phyloP scores from a whole-genome alignment of 106 monocot species.

The Ottelia alismoides region DNA sequence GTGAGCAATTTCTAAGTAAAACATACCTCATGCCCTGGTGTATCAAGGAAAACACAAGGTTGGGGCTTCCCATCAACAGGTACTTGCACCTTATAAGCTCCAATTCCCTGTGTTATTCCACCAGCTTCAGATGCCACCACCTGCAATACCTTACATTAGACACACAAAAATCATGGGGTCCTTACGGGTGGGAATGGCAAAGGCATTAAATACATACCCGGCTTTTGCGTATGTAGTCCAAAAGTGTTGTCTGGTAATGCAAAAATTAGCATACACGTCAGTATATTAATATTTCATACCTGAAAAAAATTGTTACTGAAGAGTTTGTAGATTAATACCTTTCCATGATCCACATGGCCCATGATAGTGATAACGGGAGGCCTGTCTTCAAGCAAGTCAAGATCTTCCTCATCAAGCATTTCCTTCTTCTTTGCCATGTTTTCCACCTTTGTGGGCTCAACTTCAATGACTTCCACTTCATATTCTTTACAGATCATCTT shows the following conservation, averaged over 20 bases:
- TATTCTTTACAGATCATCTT: constrained; percentile 97
- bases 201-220: constrained; percentile 38
- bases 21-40: constrained; percentile 93
- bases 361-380: constrained; percentile 95
- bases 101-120: constrained; percentile 97
- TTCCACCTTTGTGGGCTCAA: constrained; percentile 41
- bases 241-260: constrained; percentile 71
- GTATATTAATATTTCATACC: neutral
- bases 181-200: neutral
- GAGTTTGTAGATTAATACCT: constrained; percentile 29
- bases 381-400: constrained; percentile 60
- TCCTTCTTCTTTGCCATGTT: constrained; percentile 97
- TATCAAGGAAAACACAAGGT: constrained; percentile 87
- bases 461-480: constrained; percentile 87
- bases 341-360: constrained; percentile 99
- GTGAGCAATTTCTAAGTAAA: neutral
- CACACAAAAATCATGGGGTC: neutral
- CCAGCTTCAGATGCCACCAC: constrained; percentile 96
- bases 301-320: neutral
- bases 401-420: constrained; percentile 69
- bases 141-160: constrained; percentile 15
- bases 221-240: constrained; percentile 97
- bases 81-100: constrained; percentile 85
- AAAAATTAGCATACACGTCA: constrained; percentile 4
- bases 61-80: constrained; percentile 60